Base-by-base conservation (phyloP, 768 basidiomycete genomes). In the Pholiota molesta region DNA sequence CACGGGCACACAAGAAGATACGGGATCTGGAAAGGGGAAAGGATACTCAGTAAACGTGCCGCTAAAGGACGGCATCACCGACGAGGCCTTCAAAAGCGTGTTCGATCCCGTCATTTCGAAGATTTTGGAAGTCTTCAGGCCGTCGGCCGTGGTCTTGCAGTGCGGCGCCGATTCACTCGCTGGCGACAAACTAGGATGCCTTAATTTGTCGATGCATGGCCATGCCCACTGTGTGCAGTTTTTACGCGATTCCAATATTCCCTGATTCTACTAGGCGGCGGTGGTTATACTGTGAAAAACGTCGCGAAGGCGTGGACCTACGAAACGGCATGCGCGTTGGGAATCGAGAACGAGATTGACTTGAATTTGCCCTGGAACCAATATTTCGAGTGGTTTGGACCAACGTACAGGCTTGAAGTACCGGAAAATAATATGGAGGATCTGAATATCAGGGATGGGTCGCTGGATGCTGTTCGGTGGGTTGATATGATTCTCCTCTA, bases 241-340 rank as follows among this genome's bases (percentile, higher is more conserved):
- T 69, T 81, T 99, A 56, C 87, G 93, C 51, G 82, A 84, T 65
- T 87, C 92, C 70, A 88, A 91, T 65, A 79, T 97, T 40, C 97
- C 0, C 81, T 96, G 49, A 92, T 98, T 67, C 82, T 98, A 35
- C 83, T 99, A 1, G 97, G 97, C 26, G 97, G 97, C 1, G 97
- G 97, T n/a, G 97, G 97, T 1, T 99, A 99, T 74, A 99, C 97
- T 0, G 91, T 97, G 44, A 94, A 95, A 74, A 99, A 99, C 69
- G 95, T 98, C 17, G 94, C 94, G 7, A 83, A 93, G 49, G 87
- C 90, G 44, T 99, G 97, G 97, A 90, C 95, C 21, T 97, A 93
- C 78, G 97, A 99, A 74, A 99, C 97, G 0, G 97, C 95, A 1
- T 91, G 96, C 67, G 93, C 94, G 14, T 82, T 95, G 16, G 95